Percentiles rank a stretch among this genome's conserved stretches.
These are phyloP conservation scores for Didymella exigua DNA, from an alignment of 2,329 filamentous ascomycete species.

Conservation along the genomic window DNA sequence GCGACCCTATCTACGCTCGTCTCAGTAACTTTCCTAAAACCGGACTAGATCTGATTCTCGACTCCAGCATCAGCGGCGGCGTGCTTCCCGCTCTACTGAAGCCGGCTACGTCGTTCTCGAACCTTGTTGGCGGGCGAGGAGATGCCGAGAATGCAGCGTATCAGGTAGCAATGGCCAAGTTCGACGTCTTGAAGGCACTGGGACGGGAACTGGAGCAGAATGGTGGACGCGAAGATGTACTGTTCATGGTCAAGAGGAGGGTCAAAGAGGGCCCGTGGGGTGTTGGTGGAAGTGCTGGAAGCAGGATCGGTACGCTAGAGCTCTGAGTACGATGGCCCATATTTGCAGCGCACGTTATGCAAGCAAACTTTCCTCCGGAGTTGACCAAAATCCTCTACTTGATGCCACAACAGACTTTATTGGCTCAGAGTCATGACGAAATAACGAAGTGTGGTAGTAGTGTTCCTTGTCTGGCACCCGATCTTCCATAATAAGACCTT, in stretches of 20 bases:
- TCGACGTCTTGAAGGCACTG: conserved; percentile 61
- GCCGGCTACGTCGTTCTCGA: conserved; percentile 62
- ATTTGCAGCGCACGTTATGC: no score
- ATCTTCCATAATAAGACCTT: no score
- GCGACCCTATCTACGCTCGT: conserved; percentile 55
- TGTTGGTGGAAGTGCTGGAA: conserved; percentile 49
- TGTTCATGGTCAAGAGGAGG: conserved; percentile 50
- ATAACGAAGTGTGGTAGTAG: no score
- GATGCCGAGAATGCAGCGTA: conserved; percentile 64
- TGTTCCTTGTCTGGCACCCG: no score
- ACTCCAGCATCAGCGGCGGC: conserved; percentile 56
- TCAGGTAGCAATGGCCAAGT: conserved; percentile 62
- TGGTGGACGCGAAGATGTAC: conserved; percentile 46
- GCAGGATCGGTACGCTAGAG: conserved; percentile 55
- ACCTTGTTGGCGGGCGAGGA: conserved; percentile 63
- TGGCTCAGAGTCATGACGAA: no score
- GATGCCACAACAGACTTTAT: no score
- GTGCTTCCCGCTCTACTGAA: conserved; percentile 63
- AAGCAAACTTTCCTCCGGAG: no score
- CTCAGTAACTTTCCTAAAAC: conserved; percentile 43
- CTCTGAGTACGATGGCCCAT: no score
- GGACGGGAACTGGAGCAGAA: conserved; percentile 51
- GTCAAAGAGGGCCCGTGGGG: conserved; percentile 53
- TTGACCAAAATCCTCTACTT: no score
- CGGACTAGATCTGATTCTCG: conserved; percentile 59